Evolutionary conservation across 805 yeast genomes (phyloP), one percentile per base, ranked within the genome.

Genomic region (Kurtzmaniella fragi): DNA sequence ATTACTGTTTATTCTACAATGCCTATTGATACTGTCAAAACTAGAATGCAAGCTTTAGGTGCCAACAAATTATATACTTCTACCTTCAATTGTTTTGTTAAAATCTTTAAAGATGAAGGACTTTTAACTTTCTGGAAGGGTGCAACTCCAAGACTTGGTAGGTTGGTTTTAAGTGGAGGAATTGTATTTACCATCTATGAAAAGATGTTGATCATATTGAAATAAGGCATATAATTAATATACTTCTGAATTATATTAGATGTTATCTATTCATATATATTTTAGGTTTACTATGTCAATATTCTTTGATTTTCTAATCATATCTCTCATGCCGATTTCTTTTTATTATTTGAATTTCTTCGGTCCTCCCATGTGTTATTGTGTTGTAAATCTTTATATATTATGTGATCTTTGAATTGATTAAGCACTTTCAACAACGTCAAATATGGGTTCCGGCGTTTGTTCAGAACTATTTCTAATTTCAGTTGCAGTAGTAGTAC

Each of bases 171-270:
- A 56, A 84, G 95, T 64, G 99, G 99, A 44, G 99, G 99, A 53
- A 91, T 91, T 49, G 97, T 93, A 23, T 91, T 91, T 66, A 93
- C 98, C 15, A 86, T 93, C 41, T 91, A 91, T 61, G 99, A 91
- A 60, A 86, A 89, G 64, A 83, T 91, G 68, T 70, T 91, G 60
- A 76, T 70, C 29, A 37, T 82, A n/a, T 53, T 82, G 59, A 63
- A 54, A 15, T 75, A 54, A 45, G 13, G 5, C 1, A 6, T n/a
- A 14, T 17, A 6, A 3, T 38, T 13, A 35, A 15, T 13, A 35
- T 13, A 27, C 16, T 35, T n/a, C n/a, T 9, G 15, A 29, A 26
- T 26, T 17, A 29, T 15, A 8, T 11, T 17, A 4, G 20, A 37
- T 6, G 16, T 11, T 37, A 6, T 10, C 9, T 13, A 15, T 34